Evolutionary conservation across 2,329 filamentous ascomycete species (phyloP), one percentile per base, ranked within the genome.

Genomic region (Colletotrichum tamarilloi): DNA sequence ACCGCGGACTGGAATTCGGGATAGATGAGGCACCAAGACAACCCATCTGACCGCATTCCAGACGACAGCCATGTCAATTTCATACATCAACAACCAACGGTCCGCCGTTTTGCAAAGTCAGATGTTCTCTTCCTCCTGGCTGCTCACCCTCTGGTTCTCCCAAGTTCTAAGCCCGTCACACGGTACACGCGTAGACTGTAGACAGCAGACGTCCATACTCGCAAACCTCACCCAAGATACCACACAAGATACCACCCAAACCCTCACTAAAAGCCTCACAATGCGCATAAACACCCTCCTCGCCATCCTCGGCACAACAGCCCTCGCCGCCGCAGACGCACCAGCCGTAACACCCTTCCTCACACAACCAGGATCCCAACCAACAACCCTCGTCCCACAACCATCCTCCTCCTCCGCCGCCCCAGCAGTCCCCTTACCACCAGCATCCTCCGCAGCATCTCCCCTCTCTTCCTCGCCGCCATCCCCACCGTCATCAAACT

Each of bases 21-120:
- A 62, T 46, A 68, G 62, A 72, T 72, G 52, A 68, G 24, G 53
- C 16, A 24, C 24, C 38, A 35, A 67, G 64, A 59, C 64, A 67
- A 19, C 65, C 52, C 57, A 62, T 56, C 19, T 55, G 28, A 32
- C 49, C 30, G 58, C 69, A 72, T 72, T 58, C 69, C 58, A 11
- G 38, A 42, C 19, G 12, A 22, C 14, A 57, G 58, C 1, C 22
- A 22, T 59, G 3, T 7, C 58, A 8, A 58, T 9, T 42, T 38
- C 19, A 14, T 52, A 46, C 26, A 68, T 68, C 52, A 65, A 46
- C 59, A 69, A 8, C 11, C 59, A 52, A 49, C 52, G 38, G 35
- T 24, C 67, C 3, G 14, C 16, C n/a, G 9, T 19, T 38, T 38
- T 6, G 6, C 7, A 19, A 5, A 1, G 3, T n/a, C 7, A 49